Conservation (phyloP, 2,329 filamentous ascomycete genomes). For the Phyllosticta paracitricarpa region DNA sequence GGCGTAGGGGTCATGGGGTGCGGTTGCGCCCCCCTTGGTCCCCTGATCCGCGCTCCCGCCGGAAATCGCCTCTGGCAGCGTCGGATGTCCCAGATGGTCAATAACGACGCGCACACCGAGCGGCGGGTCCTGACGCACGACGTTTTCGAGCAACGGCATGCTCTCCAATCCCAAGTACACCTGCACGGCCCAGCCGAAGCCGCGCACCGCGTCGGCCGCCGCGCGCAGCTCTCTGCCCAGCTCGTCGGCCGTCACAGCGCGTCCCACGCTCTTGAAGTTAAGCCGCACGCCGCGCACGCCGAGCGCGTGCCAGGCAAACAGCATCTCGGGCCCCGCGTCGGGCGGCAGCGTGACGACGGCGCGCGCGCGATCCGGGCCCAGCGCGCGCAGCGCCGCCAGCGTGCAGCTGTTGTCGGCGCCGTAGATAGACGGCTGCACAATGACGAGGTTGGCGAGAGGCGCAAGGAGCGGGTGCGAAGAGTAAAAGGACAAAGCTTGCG, state of each 20-base stretch:
- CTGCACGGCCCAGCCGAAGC: slow-evolving; percentile 47
- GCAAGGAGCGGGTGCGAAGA: slow-evolving; percentile 23
- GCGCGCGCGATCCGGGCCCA: slow-evolving; percentile 42
- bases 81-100: slow-evolving; percentile 49
- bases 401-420: slow-evolving; percentile 51
- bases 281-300: slow-evolving; percentile 51
- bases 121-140: slow-evolving; percentile 29
- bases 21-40: not conserved
- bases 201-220: slow-evolving; percentile 43
- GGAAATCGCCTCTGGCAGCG: slow-evolving; percentile 17
- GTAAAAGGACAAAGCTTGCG: slow-evolving; percentile 44
- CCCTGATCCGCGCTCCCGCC: not conserved
- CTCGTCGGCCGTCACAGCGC: slow-evolving; percentile 27
- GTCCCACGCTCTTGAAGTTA: slow-evolving; percentile 47
- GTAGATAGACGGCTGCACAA: slow-evolving; percentile 53
- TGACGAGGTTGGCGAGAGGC: slow-evolving; percentile 45
- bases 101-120: slow-evolving; percentile 47
- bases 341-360: slow-evolving; percentile 50
- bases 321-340: slow-evolving; percentile 17
- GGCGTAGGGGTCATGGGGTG: slow-evolving; percentile 29
- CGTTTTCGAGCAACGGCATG: slow-evolving; percentile 38
- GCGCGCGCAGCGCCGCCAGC: slow-evolving; percentile 40
- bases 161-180: slow-evolving; percentile 46
- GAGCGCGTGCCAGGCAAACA: slow-evolving; percentile 45
- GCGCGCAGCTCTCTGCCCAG: slow-evolving; percentile 34